A percentile compares a stretch with the other conserved stretches of the same genome.
Evolutionary conservation across 2,329 filamentous ascomycete species (phyloP).

Genomic region (Cercospora beticola): DNA sequence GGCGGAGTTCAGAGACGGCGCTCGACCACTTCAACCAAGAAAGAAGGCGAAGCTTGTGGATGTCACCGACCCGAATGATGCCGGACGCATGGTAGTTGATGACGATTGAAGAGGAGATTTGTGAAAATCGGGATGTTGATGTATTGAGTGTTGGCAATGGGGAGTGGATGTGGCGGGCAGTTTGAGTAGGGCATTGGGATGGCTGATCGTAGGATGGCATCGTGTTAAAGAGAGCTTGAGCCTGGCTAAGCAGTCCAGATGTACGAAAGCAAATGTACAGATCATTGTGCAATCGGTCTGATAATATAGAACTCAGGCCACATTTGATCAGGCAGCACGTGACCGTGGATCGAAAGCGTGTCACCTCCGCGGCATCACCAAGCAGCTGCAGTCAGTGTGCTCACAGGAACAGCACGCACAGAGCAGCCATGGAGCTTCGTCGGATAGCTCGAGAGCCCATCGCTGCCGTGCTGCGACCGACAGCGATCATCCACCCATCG

Average conservation of each 20-base stretch:
- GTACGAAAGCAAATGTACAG: background rate
- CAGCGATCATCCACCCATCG: background rate
- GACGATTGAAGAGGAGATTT: background rate
- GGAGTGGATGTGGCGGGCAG: background rate
- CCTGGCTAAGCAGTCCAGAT: background rate
- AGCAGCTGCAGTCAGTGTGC: background rate
- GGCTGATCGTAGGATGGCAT: background rate
- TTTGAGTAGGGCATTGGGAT: background rate
- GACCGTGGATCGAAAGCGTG: background rate
- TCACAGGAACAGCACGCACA: background rate
- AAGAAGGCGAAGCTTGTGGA: background rate
- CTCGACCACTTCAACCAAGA: background rate
- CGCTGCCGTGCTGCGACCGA: background rate
- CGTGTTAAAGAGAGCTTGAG: background rate
- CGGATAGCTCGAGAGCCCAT: background rate
- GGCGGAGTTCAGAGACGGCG: conserved; percentile 4
- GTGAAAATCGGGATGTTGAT: background rate
- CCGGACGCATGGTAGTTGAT: background rate
- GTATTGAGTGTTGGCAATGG: background rate
- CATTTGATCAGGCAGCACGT: background rate
- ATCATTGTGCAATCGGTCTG: background rate
- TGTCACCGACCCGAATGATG: background rate
- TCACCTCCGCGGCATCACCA: background rate
- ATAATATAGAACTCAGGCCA: background rate
- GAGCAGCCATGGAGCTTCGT: background rate